phyloP scores from a whole-genome alignment of 2,329 filamentous ascomycete species.

The Penicillium crustosum region DNA sequence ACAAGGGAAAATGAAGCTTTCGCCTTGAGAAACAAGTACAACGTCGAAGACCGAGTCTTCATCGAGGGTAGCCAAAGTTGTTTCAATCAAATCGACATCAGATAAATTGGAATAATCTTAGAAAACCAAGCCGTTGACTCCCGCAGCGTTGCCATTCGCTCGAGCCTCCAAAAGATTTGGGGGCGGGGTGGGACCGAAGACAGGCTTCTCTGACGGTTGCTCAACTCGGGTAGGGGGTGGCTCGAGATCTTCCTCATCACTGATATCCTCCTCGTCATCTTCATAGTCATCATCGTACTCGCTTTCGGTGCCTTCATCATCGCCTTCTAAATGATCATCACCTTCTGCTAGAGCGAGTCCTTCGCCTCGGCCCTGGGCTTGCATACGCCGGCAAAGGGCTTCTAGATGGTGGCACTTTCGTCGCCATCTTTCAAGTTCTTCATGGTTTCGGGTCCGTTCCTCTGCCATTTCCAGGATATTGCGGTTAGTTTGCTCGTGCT shows the following conservation, averaged over 20 bases:
- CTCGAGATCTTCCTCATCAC: conserved; percentile 54
- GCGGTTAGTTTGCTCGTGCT: conserved; percentile 88
- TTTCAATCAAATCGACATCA: conserved; percentile 8
- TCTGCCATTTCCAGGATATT: conserved; percentile 98
- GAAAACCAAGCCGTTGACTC: conserved; percentile 42
- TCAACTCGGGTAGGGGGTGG: conserved; percentile 30
- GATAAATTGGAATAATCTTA: background rate
- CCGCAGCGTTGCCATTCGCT: conserved; percentile 45
- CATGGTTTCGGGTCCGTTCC: conserved; percentile 74
- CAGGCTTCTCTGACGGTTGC: conserved; percentile 41
- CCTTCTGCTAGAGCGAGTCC: conserved; percentile 60
- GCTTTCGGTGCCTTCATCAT: conserved; percentile 42
- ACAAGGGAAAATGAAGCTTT: background rate
- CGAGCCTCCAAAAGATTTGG: conserved; percentile 50
- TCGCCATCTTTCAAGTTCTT: conserved; percentile 74
- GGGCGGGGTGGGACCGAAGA: conserved; percentile 53
- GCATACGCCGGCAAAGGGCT: conserved; percentile 93
- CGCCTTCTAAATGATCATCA: conserved; percentile 51
- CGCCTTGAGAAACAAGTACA: background rate
- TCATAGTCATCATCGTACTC: conserved; percentile 62
- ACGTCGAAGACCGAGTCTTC: background rate
- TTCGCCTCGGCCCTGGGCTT: conserved; percentile 83
- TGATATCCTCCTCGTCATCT: conserved; percentile 61
- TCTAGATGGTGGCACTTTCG: conserved; percentile 89
- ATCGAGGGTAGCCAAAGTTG: conserved; percentile 14